Conservation (phyloP, 257 asterid species). For the Solanum neorickii region DNA sequence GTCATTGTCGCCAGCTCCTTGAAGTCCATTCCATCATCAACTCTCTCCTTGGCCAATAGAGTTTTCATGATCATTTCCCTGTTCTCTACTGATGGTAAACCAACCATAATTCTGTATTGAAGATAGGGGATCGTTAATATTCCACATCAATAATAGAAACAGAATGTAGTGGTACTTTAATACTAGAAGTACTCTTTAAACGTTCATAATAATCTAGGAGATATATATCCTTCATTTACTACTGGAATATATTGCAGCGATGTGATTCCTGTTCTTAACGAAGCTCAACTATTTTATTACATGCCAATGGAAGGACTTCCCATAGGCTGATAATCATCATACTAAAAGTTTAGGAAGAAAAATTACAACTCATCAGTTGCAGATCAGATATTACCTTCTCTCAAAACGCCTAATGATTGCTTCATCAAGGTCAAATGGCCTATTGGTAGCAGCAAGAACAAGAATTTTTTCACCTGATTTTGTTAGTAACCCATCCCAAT, state of each 20-base stretch:
- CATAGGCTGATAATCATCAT: background rate
- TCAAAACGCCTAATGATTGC: constrained; percentile 86
- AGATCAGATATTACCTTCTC: constrained; percentile 42
- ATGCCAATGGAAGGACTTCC: background rate
- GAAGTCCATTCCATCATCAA: constrained; percentile 43
- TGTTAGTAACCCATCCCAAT: constrained; percentile 76
- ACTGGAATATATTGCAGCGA: background rate
- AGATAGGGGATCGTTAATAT: background rate
- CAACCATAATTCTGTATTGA: constrained; percentile 63
- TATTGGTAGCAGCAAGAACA: constrained; percentile 85
- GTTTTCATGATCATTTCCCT: constrained; percentile 67
- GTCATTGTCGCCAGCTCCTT: constrained; percentile 67
- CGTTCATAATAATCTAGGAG: background rate
- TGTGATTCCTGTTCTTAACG: background rate
- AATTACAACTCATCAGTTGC: background rate
- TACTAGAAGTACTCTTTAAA: background rate
- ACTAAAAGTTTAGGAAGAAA: background rate
- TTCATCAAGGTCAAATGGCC: constrained; percentile 93
- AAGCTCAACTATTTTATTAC: background rate
- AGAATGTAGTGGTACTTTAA: background rate
- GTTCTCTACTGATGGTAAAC: constrained; percentile 61
- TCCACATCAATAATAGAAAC: background rate
- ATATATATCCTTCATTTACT: background rate
- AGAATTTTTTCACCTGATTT: constrained; percentile 71
- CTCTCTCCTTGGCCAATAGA: constrained; percentile 58